Evolutionary conservation across 2,329 filamentous ascomycete species (phyloP), one percentile per base, ranked within the genome.

Genomic region (Chalaropsis thielavioides): DNA sequence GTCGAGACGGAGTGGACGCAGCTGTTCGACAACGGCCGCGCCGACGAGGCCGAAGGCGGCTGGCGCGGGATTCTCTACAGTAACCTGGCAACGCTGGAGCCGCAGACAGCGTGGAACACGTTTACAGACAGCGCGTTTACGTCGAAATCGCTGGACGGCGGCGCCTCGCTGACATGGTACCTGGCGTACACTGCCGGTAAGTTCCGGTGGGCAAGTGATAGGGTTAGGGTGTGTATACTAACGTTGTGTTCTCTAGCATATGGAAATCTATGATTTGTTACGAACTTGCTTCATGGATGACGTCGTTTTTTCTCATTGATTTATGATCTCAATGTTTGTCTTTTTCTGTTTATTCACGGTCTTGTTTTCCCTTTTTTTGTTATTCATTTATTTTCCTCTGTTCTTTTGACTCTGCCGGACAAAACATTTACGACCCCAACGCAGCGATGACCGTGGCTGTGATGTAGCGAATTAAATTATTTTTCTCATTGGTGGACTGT

Each of bases 51-150:
- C 4, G 75, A 78, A 7, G 89, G 88, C 54, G 90, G 90, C 0
- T 97, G 94, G 94, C 88, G 83, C 72, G 90, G 92, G 0, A 83
- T 97, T 19, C 74, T 97, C 43, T 90, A 87, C 71, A 89, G 85
- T 24, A 96, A 95, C 73, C 80, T 90, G 54, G 91, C 90, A 0
- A 84, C 92, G 7, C 78, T 91, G 49, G 83, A 96, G 72, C 84
- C 92, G 0, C 75, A 74, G 63, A 76, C 81, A 6, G 84, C 88
- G 24, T 96, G 83, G 79, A 73, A 80, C 0, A 96, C 92, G 74
- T 96, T 99, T 73, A 80, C 79, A 0, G 77, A 82, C 68, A 73
- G 77, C 0, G 76, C 80, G 17, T 92, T 94, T 71, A 80, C 91
- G 71, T 78, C 81, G 43, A 74, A 75, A 51, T 90, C 83, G 82